These are phyloP conservation scores for Coleophoma crateriformis DNA, from an alignment of 2,329 filamentous ascomycete species.

Conservation along the genomic window DNA sequence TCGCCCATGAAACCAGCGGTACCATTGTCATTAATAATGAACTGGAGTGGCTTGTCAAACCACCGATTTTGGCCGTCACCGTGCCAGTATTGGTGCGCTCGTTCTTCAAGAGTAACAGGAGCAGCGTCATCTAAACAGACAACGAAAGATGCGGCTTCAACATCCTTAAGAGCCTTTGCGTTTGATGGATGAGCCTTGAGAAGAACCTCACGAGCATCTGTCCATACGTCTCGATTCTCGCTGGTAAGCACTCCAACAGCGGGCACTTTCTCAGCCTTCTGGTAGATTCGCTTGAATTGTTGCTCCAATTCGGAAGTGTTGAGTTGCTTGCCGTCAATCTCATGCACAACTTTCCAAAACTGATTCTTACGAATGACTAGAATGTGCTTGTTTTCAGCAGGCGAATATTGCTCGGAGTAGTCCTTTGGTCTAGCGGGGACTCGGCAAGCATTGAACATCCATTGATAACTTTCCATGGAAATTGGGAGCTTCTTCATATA, in stretches of 20 bases:
- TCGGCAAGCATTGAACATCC: constrained; percentile 95
- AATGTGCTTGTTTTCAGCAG: constrained; percentile 77
- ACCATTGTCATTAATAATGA: constrained; percentile 97
- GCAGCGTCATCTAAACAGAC: constrained; percentile 89
- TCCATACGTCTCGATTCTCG: constrained; percentile 91
- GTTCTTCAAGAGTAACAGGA: constrained; percentile 91
- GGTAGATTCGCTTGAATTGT: constrained; percentile 81
- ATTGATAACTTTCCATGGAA: constrained; percentile 97
- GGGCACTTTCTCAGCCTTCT: constrained; percentile 65
- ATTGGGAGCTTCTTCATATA: constrained; percentile 98
- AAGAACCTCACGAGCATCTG: constrained; percentile 73
- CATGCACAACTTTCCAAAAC: constrained; percentile 87
- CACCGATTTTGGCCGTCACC: constrained; percentile 93
- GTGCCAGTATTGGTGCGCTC: constrained; percentile 96
- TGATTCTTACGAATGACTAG: constrained; percentile 91
- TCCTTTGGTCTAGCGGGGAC: constrained; percentile 79
- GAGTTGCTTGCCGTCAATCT: constrained; percentile 77
- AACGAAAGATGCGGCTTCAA: constrained; percentile 86
- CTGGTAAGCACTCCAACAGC: constrained; percentile 81
- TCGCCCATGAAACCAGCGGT: constrained; percentile 97
- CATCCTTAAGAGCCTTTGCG: constrained; percentile 67
- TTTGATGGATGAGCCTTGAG: constrained; percentile 75
- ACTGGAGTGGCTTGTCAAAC: constrained; percentile 97
- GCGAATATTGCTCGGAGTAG: constrained; percentile 73
- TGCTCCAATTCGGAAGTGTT: constrained; percentile 85